These are phyloP conservation scores for Yarrowia phangngaensis DNA, from an alignment of 805 yeast species.

Conservation along the genomic window DNA sequence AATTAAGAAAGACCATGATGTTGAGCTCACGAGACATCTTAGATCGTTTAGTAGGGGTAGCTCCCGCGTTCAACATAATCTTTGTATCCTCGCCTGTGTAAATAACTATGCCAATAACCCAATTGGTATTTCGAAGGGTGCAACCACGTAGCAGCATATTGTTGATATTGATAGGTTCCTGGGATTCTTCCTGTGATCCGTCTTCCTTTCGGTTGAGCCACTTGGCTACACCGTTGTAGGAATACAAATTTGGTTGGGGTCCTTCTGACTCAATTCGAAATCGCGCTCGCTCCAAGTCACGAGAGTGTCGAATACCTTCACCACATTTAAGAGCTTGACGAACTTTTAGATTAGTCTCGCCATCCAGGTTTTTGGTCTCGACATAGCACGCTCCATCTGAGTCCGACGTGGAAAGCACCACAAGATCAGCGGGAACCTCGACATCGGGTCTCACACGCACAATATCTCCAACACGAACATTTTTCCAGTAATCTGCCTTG, in stretches of 20 bases:
- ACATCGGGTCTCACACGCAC: conserved; percentile 66
- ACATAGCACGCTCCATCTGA: conserved; percentile 67
- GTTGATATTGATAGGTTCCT: conserved; percentile 60
- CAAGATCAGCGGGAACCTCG: conserved; percentile 74
- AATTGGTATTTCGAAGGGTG: conserved; percentile 67
- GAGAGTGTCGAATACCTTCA: conserved; percentile 52
- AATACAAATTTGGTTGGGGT: conserved; percentile 60
- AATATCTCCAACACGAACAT: conserved; percentile 71
- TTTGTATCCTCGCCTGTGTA: conserved; percentile 76
- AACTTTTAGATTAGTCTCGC: conserved; percentile 72
- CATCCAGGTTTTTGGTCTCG: conserved; percentile 70
- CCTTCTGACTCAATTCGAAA: conserved; percentile 67
- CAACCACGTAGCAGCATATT: conserved; percentile 72
- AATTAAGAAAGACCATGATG: conserved; percentile 62
- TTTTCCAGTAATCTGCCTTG: conserved; percentile 64
- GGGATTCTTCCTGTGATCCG: conserved; percentile 64
- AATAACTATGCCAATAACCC: conserved; percentile 69
- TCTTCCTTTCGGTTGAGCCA: conserved; percentile 49
- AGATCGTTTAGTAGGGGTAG: conserved; percentile 71
- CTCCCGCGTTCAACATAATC: conserved; percentile 75
- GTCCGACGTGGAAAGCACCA: conserved; percentile 65
- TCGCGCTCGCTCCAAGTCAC: conserved; percentile 54
- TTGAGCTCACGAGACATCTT: conserved; percentile 67
- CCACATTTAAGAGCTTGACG: conserved; percentile 58
- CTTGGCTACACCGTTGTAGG: conserved; percentile 63